phyloP scores from a whole-genome alignment of 2,329 filamentous ascomycete genomes.

The Aspergillus persii region DNA sequence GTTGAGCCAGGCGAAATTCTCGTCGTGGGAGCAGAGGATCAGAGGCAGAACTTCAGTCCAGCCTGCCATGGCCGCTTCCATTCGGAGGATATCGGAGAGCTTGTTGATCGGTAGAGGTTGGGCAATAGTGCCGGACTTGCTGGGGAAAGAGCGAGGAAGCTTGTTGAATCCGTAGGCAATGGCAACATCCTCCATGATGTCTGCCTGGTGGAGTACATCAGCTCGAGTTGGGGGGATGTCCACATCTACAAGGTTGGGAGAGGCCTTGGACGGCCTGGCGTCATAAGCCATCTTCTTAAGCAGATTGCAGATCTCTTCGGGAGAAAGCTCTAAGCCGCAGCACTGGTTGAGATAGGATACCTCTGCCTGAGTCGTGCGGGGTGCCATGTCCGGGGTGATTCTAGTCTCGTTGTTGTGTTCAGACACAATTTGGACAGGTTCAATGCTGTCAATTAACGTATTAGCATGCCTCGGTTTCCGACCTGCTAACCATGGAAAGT shows the following conservation, averaged over 20 bases:
- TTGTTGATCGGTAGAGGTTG: conserved; percentile 91
- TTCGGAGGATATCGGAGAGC: conserved; percentile 83
- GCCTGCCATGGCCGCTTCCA: conserved; percentile 87
- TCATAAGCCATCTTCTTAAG: conserved; percentile 85
- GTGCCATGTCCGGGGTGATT: conserved; percentile 75
- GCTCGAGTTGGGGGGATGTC: conserved; percentile 84
- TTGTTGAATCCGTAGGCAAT: conserved; percentile 98
- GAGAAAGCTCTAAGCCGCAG: conserved; percentile 74
- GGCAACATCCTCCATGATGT: conserved; percentile 97
- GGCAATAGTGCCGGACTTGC: conserved; percentile 80
- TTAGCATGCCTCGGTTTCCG: neutral
- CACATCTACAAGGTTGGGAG: conserved; percentile 73
- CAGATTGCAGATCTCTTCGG: conserved; percentile 72
- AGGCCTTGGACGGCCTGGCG: conserved; percentile 70
- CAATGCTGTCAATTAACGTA: conserved; percentile 53
- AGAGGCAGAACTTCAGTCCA: conserved; percentile 96
- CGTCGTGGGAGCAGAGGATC: conserved; percentile 94
- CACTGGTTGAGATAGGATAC: conserved; percentile 92
- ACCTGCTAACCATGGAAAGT: neutral
- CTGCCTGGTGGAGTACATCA: conserved; percentile 92
- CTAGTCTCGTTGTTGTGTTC: conserved; percentile 84
- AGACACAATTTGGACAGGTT: conserved; percentile 89
- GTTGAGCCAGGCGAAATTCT: conserved; percentile 96
- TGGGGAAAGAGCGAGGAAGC: conserved; percentile 81
- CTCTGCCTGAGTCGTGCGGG: conserved; percentile 75